phyloP scores from a whole-genome alignment of 306 rosid genomes.

The Quercus aquifolioides region DNA sequence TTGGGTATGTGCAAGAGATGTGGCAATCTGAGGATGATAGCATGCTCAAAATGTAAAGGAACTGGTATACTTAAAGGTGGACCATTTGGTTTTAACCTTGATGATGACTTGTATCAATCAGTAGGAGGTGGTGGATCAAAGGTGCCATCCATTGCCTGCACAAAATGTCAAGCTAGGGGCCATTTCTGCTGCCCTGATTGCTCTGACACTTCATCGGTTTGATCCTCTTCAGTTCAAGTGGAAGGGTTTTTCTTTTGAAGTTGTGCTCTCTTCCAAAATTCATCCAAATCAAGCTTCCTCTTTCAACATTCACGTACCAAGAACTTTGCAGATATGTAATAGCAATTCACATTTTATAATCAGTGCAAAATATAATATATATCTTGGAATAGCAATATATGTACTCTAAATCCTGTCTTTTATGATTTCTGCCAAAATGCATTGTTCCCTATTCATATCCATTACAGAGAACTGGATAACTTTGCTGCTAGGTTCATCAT shows the following conservation, averaged over 20 bases:
- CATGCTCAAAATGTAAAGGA: slow-evolving; percentile 73
- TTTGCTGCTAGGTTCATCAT: not conserved
- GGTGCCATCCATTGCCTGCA: slow-evolving; percentile 42
- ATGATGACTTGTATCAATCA: slow-evolving; percentile 47
- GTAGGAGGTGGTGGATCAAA: slow-evolving; percentile 36
- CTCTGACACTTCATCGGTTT: slow-evolving; percentile 29
- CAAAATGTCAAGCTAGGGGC: slow-evolving; percentile 70
- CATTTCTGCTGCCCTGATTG: slow-evolving; percentile 76
- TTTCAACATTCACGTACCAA: not conserved
- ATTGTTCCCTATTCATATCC: not conserved
- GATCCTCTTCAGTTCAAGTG: not conserved
- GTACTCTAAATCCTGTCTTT: not conserved
- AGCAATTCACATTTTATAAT: not conserved
- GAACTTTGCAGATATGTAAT: not conserved
- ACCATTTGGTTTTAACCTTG: slow-evolving; percentile 30
- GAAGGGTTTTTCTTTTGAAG: not conserved
- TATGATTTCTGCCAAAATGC: slow-evolving; percentile 2
- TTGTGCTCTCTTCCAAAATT: not conserved
- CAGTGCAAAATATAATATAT: not conserved
- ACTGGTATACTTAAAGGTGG: slow-evolving; percentile 61
- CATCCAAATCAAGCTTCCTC: not conserved
- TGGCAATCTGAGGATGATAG: slow-evolving; percentile 70
- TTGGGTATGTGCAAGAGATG: slow-evolving; percentile 85
- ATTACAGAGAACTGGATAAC: not conserved
- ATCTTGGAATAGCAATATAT: not conserved